phyloP scores from a whole-genome alignment of 257 asterid genomes.

The Solanum commersonii region DNA sequence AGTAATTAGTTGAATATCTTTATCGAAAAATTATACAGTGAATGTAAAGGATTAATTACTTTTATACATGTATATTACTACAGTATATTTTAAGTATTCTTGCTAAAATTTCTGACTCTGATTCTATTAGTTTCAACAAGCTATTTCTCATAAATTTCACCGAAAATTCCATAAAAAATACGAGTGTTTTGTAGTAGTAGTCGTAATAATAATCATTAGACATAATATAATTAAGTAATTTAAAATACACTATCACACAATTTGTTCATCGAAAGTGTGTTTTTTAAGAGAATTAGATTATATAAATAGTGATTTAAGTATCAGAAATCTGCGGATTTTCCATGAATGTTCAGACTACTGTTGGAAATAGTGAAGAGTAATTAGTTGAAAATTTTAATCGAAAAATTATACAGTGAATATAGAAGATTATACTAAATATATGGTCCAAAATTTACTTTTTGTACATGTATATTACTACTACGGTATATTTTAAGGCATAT shows the following conservation, averaged over 20 bases:
- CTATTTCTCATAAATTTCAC: not conserved
- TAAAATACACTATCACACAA: not conserved
- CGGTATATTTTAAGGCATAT: not conserved
- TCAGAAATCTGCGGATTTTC: not conserved
- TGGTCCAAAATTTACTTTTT: not conserved
- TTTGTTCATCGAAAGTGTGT: not conserved
- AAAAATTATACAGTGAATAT: not conserved
- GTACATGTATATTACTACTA: not conserved
- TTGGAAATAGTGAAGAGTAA: not conserved
- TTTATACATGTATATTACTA: not conserved
- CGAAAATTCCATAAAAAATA: not conserved
- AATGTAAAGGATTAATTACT: not conserved
- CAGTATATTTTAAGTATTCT: not conserved
- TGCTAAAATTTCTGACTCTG: fast-evolving
- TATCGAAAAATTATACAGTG: not conserved
- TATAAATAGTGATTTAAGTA: too few species aligned
- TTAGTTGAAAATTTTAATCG: not conserved
- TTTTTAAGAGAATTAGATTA: not conserved
- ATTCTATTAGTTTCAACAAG: not conserved
- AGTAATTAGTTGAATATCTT: too few species aligned
- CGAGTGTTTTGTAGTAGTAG: not conserved
- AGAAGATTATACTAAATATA: not conserved
- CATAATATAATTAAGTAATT: not conserved
- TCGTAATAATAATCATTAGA: not conserved
- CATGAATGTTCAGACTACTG: not conserved